Conservation (phyloP, 129 eudicot genomes). For the Flaveria bidentis region DNA sequence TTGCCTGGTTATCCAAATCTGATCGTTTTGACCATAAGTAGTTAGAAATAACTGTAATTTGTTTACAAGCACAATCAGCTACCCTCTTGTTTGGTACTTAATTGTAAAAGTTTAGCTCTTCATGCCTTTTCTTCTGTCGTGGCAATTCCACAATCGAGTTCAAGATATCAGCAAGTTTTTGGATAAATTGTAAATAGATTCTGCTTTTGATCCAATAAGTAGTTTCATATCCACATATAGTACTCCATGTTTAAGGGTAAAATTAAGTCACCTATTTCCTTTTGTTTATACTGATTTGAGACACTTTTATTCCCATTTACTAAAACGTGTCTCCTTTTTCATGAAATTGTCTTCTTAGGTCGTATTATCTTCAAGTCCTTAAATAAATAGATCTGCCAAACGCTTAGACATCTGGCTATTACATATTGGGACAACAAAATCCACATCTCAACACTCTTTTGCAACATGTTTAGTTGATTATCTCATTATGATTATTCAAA, state of each 20-base stretch:
- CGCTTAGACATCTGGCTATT: not conserved
- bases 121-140: not conserved
- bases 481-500: not conserved
- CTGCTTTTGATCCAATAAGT: not conserved
- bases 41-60: not conserved
- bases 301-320: not conserved
- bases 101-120: not conserved
- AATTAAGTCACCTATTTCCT: not conserved
- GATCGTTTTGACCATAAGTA: not conserved
- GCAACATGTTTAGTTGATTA: not conserved
- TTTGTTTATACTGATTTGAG: not conserved
- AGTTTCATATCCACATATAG: not conserved
- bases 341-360: not conserved
- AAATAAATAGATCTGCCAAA: not conserved
- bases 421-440: not conserved
- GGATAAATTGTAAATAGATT: not conserved
- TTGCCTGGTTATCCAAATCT: not conserved
- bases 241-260: not conserved
- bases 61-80: not conserved
- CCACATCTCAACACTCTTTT: not conserved
- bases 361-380: not conserved
- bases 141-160: not conserved
- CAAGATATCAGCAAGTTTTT: not conserved
- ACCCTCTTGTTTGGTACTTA: not conserved
- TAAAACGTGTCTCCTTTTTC: not conserved